Evolutionary conservation across 2,329 filamentous ascomycete species (phyloP).

Genomic region (Diaporthe amygdali): DNA sequence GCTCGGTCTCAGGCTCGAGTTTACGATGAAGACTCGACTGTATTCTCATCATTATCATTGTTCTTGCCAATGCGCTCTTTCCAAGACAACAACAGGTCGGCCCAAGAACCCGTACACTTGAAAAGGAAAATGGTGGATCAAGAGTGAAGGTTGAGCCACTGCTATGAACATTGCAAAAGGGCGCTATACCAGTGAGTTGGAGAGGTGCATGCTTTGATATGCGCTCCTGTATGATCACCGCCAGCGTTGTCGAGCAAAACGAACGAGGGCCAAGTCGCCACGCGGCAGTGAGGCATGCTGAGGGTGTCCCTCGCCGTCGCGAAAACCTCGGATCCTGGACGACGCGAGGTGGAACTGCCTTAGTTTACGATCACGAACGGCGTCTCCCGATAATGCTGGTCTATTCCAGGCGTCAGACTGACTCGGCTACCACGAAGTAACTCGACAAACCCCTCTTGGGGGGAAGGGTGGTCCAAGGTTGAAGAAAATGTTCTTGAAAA

Average conservation of each 20-base stretch:
- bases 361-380: background rate
- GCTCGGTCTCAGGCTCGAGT: background rate
- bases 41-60: background rate
- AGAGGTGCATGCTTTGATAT: background rate
- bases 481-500: background rate
- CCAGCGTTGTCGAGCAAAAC: background rate
- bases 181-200: background rate
- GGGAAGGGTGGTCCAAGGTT: background rate
- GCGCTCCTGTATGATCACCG: conserved; percentile 16
- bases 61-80: background rate
- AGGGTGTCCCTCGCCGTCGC: background rate
- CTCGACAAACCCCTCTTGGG: background rate
- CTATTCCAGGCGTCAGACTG: conserved; percentile 10
- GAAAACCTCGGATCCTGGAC: background rate
- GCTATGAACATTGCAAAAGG: background rate
- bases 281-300: background rate
- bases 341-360: background rate
- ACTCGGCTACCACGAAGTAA: background rate
- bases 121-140: background rate
- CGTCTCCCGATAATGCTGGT: background rate
- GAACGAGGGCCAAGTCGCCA: background rate
- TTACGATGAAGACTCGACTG: too few relatives aligned
- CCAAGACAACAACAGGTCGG: background rate
- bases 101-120: background rate
- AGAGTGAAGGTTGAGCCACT: background rate